phyloP scores from a whole-genome alignment of 2,329 filamentous ascomycete genomes.

The Aspergillus sclerotialis region DNA sequence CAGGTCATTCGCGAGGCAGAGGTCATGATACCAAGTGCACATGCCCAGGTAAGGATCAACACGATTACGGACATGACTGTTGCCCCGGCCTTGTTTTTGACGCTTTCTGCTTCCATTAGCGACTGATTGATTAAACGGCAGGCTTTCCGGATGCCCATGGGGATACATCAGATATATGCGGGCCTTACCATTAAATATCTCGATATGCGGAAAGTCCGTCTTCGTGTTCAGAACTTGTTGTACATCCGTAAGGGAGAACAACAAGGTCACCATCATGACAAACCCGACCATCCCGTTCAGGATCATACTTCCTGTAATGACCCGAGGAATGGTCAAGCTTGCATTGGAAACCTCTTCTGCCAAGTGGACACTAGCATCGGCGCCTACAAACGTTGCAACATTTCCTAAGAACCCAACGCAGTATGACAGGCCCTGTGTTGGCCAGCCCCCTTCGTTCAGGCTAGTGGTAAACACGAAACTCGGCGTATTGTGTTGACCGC shows the following conservation, averaged over 20 bases:
- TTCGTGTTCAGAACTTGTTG: slow-evolving; percentile 20
- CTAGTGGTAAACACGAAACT: slow-evolving; percentile 25
- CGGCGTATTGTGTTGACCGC: slow-evolving; percentile 19
- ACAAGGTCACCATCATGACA: slow-evolving; percentile 23
- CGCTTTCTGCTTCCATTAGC: slow-evolving; percentile 6
- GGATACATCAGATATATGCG: no score
- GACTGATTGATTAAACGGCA: no score
- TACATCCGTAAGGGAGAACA: slow-evolving; percentile 28
- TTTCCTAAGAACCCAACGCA: slow-evolving; percentile 29
- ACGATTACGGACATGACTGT: slow-evolving; percentile 18
- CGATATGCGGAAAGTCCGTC: slow-evolving; percentile 25
- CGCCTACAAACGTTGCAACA: slow-evolving; percentile 26
- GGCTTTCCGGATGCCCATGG: not conserved
- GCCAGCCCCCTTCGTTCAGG: slow-evolving; percentile 27
- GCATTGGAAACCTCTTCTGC: slow-evolving; percentile 11
- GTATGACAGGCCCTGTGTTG: slow-evolving; percentile 26
- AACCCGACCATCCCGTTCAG: slow-evolving; percentile 29
- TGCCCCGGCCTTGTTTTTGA: slow-evolving; percentile 14
- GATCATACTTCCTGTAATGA: slow-evolving; percentile 18
- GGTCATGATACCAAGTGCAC: slow-evolving; percentile 28
- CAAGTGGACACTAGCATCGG: slow-evolving; percentile 19
- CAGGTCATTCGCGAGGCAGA: slow-evolving; percentile 54
- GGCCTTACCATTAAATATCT: slow-evolving; percentile 18
- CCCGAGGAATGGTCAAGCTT: slow-evolving; percentile 18
- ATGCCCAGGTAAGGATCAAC: slow-evolving; percentile 17